Conservation (phyloP, 371 early-diverging fungal species). For the Mucor circinelloides region DNA sequence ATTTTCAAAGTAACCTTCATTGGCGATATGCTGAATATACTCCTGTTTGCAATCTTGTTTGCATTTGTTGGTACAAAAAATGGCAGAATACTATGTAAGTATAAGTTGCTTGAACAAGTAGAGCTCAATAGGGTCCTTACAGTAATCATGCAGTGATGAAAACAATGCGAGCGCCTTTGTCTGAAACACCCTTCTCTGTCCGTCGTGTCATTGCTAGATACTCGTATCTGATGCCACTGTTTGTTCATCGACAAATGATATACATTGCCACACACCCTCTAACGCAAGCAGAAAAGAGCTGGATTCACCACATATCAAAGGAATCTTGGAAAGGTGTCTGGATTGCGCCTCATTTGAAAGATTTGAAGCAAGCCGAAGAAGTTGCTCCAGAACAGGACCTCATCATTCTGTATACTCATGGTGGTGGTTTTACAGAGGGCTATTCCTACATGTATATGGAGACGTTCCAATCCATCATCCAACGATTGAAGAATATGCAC, state of each 20-base stretch:
- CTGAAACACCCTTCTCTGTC: neutral
- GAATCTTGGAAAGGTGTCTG: slow-evolving; percentile 29
- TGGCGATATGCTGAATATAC: neutral
- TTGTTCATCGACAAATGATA: neutral
- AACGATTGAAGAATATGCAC: slow-evolving; percentile 14
- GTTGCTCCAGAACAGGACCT: slow-evolving; percentile 15
- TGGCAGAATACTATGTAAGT: slow-evolving; percentile 12
- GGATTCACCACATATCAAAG: slow-evolving; percentile 16
- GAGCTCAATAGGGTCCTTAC: neutral
- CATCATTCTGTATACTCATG: slow-evolving; percentile 28
- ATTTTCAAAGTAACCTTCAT: too few species aligned
- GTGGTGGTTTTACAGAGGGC: slow-evolving; percentile 35
- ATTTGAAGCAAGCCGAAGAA: slow-evolving; percentile 11
- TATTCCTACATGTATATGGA: slow-evolving; percentile 29
- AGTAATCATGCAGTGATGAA: neutral
- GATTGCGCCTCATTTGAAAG: slow-evolving; percentile 20
- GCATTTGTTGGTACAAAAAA: slow-evolving; percentile 16
- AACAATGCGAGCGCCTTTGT: neutral
- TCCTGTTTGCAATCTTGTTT: neutral
- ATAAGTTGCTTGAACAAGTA: too few species aligned
- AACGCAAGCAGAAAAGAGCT: slow-evolving; percentile 4
- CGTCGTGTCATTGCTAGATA: neutral
- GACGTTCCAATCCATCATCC: slow-evolving; percentile 17
- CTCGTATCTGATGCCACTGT: neutral
- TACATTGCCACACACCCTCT: neutral